Conservation (phyloP, 352 stramenopile genomes). For the Thalassiosira mediterranea region DNA sequence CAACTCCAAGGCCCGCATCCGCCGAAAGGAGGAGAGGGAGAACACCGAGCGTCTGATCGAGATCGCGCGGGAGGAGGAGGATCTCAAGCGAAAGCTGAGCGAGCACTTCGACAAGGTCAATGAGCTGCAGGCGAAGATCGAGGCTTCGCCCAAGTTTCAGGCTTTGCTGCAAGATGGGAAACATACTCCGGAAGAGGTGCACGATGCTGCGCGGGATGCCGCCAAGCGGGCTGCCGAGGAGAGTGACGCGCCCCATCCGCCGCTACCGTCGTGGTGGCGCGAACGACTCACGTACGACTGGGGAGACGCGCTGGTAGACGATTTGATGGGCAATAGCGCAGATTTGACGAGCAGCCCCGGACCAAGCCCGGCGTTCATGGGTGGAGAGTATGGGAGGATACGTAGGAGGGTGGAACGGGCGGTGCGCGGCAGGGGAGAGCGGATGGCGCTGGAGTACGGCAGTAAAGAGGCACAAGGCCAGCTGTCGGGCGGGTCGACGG, state of each 20-base stretch:
- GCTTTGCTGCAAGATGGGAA: conserved; percentile 20
- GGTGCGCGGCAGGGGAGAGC: conserved; percentile 18
- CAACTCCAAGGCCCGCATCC: conserved; percentile 58
- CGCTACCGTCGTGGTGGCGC: conserved; percentile 47
- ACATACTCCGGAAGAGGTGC: conserved; percentile 25
- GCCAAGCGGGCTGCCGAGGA: conserved; percentile 47
- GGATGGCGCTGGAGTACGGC: conserved; percentile 23
- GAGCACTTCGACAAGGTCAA: conserved; percentile 46
- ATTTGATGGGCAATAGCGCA: conserved; percentile 77
- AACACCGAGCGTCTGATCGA: conserved; percentile 39
- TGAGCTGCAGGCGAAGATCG: conserved; percentile 37
- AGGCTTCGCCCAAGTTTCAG: conserved; percentile 38
- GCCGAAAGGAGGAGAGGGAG: conserved; percentile 34
- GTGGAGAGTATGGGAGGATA: conserved; percentile 59
- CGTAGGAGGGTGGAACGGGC: conserved; percentile 54
- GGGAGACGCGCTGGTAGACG: conserved; percentile 77
- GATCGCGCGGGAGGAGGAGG: conserved; percentile 52
- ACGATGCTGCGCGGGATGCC: conserved; percentile 36
- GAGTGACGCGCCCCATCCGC: conserved; percentile 32
- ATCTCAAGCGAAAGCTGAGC: conserved; percentile 33
- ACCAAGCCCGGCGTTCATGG: conserved; percentile 73
- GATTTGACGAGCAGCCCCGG: conserved; percentile 72
- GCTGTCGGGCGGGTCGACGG: not conserved
- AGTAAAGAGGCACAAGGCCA: not conserved
- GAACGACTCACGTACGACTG: conserved; percentile 71